A percentile compares a stretch with the other conserved stretches of the same genome.
Conservation (phyloP, 768 basidiomycete species). For the Serendipita vermifera region DNA sequence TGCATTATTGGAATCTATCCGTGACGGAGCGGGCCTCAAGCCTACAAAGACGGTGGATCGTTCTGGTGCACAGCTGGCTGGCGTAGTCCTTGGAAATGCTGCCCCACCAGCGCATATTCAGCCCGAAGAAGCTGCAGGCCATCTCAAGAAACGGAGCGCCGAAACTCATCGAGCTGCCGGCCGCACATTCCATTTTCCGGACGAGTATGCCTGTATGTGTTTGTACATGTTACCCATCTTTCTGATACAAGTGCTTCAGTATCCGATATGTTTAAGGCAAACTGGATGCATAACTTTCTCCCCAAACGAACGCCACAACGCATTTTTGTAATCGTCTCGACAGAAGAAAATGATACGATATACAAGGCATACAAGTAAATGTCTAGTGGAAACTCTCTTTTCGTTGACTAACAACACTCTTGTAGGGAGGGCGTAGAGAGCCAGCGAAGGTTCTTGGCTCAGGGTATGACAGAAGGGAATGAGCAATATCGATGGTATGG, state of each 20-base stretch:
- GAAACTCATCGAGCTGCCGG: neutral
- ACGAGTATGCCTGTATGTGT: neutral
- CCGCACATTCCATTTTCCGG: neutral
- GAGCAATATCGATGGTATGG: slow-evolving; percentile 57
- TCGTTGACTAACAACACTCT: neutral
- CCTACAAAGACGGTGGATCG: slow-evolving; percentile 76
- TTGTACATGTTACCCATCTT: neutral
- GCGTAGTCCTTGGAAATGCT: slow-evolving; percentile 67
- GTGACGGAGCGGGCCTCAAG: slow-evolving; percentile 50
- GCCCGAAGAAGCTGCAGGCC: too few species aligned
- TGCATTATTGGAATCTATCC: slow-evolving; percentile 66
- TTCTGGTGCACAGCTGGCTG: slow-evolving; percentile 53
- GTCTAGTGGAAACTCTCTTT: neutral
- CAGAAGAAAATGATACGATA: neutral
- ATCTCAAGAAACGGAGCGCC: neutral
- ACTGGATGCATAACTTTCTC: slow-evolving; percentile 19
- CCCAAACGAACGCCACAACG: neutral
- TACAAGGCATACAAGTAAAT: neutral
- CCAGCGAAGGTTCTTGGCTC: slow-evolving; percentile 42
- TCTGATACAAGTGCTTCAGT: slow-evolving; percentile 2
- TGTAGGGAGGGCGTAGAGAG: slow-evolving; percentile 29
- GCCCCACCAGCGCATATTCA: slow-evolving; percentile 60
- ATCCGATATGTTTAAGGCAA: neutral
- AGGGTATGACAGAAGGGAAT: slow-evolving; percentile 41
- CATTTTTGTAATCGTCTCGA: slow-evolving; percentile 2